These are phyloP conservation scores for Penicillium ochrochloron DNA, from an alignment of 495 filamentous ascomycete genomes.

Conservation along the genomic window DNA sequence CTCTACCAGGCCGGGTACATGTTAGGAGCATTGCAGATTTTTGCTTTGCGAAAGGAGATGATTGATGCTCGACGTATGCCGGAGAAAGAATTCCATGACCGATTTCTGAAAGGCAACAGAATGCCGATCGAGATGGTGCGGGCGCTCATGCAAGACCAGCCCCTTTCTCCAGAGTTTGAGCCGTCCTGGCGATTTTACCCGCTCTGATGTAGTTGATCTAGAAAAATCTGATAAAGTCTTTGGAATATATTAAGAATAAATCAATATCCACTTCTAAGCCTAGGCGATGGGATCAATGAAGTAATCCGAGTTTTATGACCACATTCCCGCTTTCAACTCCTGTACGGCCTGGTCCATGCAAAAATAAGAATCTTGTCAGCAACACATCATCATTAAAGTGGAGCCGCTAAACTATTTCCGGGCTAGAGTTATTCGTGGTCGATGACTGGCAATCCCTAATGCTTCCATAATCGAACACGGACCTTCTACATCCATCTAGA, in stretches of 20 bases:
- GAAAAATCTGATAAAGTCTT: too few relatives aligned
- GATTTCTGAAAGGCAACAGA: constrained; percentile 44
- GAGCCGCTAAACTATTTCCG: constrained; percentile 4
- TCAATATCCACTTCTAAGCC: neutral
- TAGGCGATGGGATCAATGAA: neutral
- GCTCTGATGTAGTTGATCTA: neutral
- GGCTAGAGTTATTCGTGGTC: constrained; percentile 5
- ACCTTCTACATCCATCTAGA: constrained; percentile 22
- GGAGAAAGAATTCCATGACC: constrained; percentile 57
- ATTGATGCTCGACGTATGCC: constrained; percentile 30
- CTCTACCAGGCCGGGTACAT: constrained; percentile 59
- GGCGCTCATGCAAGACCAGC: constrained; percentile 38
- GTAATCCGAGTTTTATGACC: neutral
- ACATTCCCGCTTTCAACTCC: neutral
- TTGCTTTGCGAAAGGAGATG: constrained; percentile 44
- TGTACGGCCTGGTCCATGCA: neutral
- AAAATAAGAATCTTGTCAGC: constrained; percentile 15
- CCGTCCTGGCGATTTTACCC: constrained; percentile 26
- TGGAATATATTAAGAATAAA: neutral
- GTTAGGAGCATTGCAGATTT: constrained; percentile 55
- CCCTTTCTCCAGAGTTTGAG: constrained; percentile 14
- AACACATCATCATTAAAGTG: constrained; percentile 15
- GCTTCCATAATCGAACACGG: constrained; percentile 25
- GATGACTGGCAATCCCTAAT: constrained; percentile 26
- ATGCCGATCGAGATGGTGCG: constrained; percentile 59